Evolutionary conservation across 1,284 basidiomycete genomes (phyloP).

Genomic region (Kwoniella shivajii): DNA sequence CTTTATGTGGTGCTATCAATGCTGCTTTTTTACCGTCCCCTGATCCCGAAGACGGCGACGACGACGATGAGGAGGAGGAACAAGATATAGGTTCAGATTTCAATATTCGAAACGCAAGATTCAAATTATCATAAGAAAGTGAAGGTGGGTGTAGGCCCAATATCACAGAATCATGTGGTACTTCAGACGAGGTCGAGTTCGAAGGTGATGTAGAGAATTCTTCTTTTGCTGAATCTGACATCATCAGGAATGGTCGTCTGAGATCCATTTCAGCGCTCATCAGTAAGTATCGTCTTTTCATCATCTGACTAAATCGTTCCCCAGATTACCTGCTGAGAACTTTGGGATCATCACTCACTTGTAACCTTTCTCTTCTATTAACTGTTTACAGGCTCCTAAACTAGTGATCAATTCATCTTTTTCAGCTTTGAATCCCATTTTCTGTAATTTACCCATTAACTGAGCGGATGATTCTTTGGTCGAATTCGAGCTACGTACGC

Average conservation of each 20-base stretch:
- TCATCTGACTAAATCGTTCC: too few species aligned
- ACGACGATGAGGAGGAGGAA: constrained; percentile 4
- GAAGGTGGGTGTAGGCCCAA: constrained; percentile 64
- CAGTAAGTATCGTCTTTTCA: too few species aligned
- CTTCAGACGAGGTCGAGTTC: constrained; percentile 6
- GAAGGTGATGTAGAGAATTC: constrained; percentile 54
- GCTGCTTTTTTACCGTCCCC: constrained; percentile 53
- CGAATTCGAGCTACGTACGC: constrained; percentile 54
- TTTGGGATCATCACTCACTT: constrained; percentile 53
- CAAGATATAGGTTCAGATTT: constrained; percentile 44
- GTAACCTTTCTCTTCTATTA: constrained; percentile 56
- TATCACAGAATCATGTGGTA: constrained; percentile 64
- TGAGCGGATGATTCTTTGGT: constrained; percentile 60
- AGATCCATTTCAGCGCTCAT: too few species aligned
- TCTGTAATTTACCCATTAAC: constrained; percentile 56
- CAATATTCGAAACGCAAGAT: constrained; percentile 68
- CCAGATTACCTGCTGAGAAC: too few species aligned
- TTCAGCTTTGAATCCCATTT: constrained; percentile 61
- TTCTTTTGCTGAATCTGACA: constrained; percentile 62
- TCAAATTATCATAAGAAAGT: constrained; percentile 63
- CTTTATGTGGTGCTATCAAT: constrained; percentile 51
- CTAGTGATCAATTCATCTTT: constrained; percentile 64
- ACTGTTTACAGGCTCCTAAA: constrained; percentile 62
- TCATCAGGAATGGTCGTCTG: constrained; percentile 63
- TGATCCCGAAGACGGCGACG: not conserved